Evolutionary conservation across 2,329 filamentous ascomycete species (phyloP), one percentile per base, ranked within the genome.

Genomic region (Verticillium tricorpus): DNA sequence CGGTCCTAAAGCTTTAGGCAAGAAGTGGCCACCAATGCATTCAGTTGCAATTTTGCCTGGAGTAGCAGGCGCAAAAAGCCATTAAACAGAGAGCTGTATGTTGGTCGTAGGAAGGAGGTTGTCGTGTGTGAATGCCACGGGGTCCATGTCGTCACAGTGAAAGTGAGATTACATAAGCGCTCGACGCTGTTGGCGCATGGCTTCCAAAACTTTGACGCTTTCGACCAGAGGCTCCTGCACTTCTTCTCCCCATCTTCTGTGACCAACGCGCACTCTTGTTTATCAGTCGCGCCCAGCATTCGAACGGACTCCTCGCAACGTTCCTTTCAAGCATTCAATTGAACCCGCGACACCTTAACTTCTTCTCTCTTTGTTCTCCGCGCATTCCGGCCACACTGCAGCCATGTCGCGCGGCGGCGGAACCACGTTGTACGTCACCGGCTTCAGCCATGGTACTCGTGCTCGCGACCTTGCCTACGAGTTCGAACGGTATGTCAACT

Each of bases 381-480:
- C 45, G 45, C 45, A 52, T 25, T 14, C 45, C 45, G 45, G n/a
- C 45, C 22, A 25, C 45, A 52, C 45, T 52, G 19, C 62, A 72
- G 80, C 65, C 75, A 97, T 97, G 93, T 97, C 93, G 87, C 92
- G 93, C 76, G 88, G 91, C 77, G 88, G 91, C 77, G 90, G 92
- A 71, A 96, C 91, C 65, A 98, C 94, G 62, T 91, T 98, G 70
- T 98, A 98, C 84, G 94, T 98, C 79, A 97, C 93, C 75, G 95
- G 95, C 86, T 99, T 99, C 80, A 96, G 94, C 86, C 93, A 97
- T 81, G 93, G 94, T 79, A 97, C 94, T 78, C 92, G 95, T 84
- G 93, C 95, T 78, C 92, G 95, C 88, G 93, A 99, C 85, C 91
- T 98, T 78, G 93, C 94, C 84, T 97, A 96, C 91, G 94, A 98